These are phyloP conservation scores for Neurospora intermedia DNA, from an alignment of 495 filamentous ascomycete species.

Conservation along the genomic window DNA sequence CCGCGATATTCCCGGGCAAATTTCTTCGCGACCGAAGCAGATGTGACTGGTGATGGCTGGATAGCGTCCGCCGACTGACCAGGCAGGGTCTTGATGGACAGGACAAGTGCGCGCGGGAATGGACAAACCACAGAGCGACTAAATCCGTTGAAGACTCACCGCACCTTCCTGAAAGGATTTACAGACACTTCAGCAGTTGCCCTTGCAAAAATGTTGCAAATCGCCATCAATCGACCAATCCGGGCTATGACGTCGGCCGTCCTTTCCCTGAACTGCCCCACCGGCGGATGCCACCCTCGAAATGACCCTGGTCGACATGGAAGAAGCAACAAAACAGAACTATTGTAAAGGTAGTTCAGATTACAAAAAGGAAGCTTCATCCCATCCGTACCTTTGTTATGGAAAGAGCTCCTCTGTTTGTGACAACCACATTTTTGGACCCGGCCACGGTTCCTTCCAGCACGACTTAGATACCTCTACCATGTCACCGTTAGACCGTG, in stretches of 20 bases:
- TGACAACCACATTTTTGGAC: background rate
- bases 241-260: background rate
- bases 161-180: background rate
- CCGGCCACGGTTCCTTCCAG: background rate
- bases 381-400: background rate
- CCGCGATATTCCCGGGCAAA: background rate
- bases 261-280: background rate
- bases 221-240: background rate
- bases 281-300: background rate
- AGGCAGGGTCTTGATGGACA: background rate
- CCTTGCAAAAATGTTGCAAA: background rate
- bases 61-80: no score
- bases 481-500: background rate
- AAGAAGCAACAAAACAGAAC: background rate
- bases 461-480: background rate
- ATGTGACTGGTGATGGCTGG: no score
- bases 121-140: background rate
- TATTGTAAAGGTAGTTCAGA: background rate
- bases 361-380: background rate
- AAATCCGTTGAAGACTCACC: background rate
- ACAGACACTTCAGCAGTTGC: background rate
- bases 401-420: background rate
- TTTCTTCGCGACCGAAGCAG: background rate
- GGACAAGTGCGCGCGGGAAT: background rate
- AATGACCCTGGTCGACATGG: background rate